Evolutionary conservation across 805 yeast species (phyloP).

Genomic region (Candida golubevii): DNA sequence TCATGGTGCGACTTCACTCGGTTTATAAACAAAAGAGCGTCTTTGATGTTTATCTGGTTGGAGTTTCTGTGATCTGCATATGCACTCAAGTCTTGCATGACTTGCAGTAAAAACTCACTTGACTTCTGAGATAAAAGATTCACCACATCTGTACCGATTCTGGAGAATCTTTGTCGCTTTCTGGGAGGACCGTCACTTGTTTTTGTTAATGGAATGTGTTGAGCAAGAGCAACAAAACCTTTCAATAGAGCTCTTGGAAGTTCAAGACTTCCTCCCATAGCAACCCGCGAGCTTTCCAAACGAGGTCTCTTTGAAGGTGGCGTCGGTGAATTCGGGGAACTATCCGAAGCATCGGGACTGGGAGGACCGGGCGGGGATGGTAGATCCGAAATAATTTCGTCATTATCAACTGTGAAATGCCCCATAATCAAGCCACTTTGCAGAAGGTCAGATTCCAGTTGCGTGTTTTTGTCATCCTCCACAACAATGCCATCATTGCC

Average conservation of each 20-base stretch:
- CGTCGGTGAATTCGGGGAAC: background rate
- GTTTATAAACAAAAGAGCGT: slow-evolving; percentile 32
- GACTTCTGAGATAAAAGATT: slow-evolving; percentile 26
- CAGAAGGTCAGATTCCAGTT: slow-evolving; percentile 6
- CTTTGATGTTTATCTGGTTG: slow-evolving; percentile 28
- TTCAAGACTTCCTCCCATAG: background rate
- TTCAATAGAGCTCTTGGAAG: slow-evolving; percentile 6
- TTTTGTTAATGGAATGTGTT: slow-evolving; percentile 5
- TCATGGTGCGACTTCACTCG: slow-evolving; percentile 23
- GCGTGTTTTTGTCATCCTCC: background rate
- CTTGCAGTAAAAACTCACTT: slow-evolving; percentile 25
- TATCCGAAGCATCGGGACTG: background rate
- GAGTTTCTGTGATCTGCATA: slow-evolving; percentile 33
- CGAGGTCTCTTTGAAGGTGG: background rate
- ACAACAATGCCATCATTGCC: background rate
- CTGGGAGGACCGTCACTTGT: slow-evolving; percentile 1
- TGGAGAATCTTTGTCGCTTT: slow-evolving; percentile 1
- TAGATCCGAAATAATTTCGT: slow-evolving; percentile 4
- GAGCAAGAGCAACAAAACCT: slow-evolving; percentile 14
- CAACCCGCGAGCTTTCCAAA: background rate
- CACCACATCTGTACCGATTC: slow-evolving; percentile 13
- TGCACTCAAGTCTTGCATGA: slow-evolving; percentile 33
- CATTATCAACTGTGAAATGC: slow-evolving; percentile 14
- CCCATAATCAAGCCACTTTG: slow-evolving; percentile 13
- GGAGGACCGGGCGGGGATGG: background rate